Base-by-base conservation (phyloP, 2,329 filamentous ascomycete species). In the Endocalyx cinctus region DNA sequence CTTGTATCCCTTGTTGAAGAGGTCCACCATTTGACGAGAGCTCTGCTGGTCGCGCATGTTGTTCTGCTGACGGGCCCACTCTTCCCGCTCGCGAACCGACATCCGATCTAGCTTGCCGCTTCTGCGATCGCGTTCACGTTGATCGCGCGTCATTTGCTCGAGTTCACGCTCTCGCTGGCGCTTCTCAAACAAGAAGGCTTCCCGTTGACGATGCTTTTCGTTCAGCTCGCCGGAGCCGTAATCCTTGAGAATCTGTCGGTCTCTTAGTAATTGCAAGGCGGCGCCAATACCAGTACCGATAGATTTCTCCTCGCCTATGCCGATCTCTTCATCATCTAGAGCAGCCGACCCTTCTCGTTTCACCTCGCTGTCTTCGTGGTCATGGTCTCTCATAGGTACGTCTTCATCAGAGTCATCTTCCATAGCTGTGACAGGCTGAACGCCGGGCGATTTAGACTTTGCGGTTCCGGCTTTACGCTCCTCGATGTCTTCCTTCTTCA, bases 21-120 rank as follows among this genome's bases (percentile, higher is more conserved):
- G 76, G 42, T 94, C 86, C 2, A 87, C 86, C 59, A 94, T 75
- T 49, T 84, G 76, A 23, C 84, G 78, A 19, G 87, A 84, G 50
- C 94, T 84, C 47, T 86, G 80, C 52, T 87, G 82, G 50, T 98
- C 92, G 46, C 92, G 85, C 50, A 82, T 78, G 37, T 80, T 82
- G 63, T 98, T 98, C 60, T 94, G 85, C 57, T 84, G 82, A 12
- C 87, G 83, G 1, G 88, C 84, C 58, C 85, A 84, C 35, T 95
- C 88, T 61, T 98, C 92, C 31, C 87, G 79, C 53, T 97, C 92
- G 19, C 86, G 83, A n/a, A 82, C 79, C 2, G 87, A 86, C 88
- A 98, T 90, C 45, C 82, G 79, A 47, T 94, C 86, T 34, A 94
- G 76, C 34, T 82, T 83, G 16, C 87, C 87, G 33, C 79, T 88